phyloP scores from a whole-genome alignment of 192 early-diverging fungal species.

The Umbelopsis vinacea region DNA sequence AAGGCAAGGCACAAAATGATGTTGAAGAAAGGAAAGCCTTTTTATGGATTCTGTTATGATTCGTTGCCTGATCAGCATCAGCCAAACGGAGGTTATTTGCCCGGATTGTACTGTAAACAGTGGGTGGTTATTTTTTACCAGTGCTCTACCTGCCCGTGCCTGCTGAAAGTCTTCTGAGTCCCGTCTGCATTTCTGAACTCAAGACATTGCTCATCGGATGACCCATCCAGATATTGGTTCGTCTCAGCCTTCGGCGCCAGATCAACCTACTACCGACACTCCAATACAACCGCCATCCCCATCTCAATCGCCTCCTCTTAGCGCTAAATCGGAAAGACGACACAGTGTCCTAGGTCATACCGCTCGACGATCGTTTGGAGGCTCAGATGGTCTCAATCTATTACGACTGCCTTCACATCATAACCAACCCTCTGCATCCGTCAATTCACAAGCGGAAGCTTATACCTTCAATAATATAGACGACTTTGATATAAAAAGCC shows the following conservation, averaged over 20 bases:
- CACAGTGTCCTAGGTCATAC: slow-evolving; percentile 12
- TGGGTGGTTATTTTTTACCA: no score
- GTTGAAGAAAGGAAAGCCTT: no score
- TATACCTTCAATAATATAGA: slow-evolving; percentile 35
- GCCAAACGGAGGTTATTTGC: no score
- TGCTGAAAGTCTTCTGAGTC: no score
- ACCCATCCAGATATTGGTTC: not conserved
- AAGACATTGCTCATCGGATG: not conserved
- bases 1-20: not conserved
- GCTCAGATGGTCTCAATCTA: slow-evolving; percentile 25
- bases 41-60: no score
- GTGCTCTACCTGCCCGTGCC: no score
- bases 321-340: slow-evolving; percentile 6
- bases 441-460: not conserved
- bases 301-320: slow-evolving; percentile 7
- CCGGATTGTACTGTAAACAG: no score
- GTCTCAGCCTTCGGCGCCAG: not conserved
- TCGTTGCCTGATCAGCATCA: no score
- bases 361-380: slow-evolving; percentile 20
- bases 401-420: slow-evolving; percentile 24
- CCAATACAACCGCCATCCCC: not conserved
- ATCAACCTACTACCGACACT: not conserved
- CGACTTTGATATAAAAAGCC: slow-evolving; percentile 36
- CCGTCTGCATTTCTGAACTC: not conserved
- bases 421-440: not conserved